These are phyloP conservation scores for Aspergillus arachidicola DNA, from an alignment of 2,329 filamentous ascomycete genomes.

Conservation along the genomic window DNA sequence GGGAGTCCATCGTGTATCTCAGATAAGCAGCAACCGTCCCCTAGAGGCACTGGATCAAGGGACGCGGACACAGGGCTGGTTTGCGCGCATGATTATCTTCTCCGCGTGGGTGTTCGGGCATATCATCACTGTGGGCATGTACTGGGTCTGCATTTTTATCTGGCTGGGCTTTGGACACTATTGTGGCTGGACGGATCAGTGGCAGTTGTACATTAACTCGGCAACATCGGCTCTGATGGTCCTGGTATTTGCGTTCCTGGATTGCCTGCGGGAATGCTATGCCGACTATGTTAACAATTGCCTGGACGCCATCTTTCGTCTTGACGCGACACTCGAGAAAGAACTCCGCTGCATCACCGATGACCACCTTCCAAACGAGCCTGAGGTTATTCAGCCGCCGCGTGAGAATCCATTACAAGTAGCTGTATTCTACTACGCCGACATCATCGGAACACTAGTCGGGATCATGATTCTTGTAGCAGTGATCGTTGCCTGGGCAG, in stretches of 20 bases:
- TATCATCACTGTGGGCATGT: constrained; percentile 14
- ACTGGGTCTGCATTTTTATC: constrained; percentile 23
- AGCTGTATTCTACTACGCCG: constrained; percentile 42
- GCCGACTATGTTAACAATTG: constrained; percentile 15
- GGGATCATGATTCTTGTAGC: constrained; percentile 43
- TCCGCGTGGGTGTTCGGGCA: constrained; percentile 17
- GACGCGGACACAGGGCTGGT: not conserved
- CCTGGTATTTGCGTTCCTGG: constrained; percentile 36
- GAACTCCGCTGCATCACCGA: constrained; percentile 20
- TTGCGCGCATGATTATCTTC: not conserved
- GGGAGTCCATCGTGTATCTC: not conserved
- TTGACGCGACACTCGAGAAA: constrained; percentile 20
- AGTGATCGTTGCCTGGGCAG: constrained; percentile 43
- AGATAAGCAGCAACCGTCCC: not conserved
- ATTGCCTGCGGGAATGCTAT: constrained; percentile 25
- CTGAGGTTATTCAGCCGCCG: constrained; percentile 35
- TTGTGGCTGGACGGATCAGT: constrained; percentile 19
- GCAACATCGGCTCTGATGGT: constrained; percentile 43
- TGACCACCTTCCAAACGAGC: constrained; percentile 33
- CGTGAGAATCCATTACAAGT: constrained; percentile 38
- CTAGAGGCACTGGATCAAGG: not conserved
- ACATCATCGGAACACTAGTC: constrained; percentile 46
- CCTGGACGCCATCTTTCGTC: constrained; percentile 24
- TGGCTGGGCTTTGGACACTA: constrained; percentile 22
- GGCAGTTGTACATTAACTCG: constrained; percentile 19